Conservation (phyloP, 116 monocot species). For the Posidonia oceanica region DNA sequence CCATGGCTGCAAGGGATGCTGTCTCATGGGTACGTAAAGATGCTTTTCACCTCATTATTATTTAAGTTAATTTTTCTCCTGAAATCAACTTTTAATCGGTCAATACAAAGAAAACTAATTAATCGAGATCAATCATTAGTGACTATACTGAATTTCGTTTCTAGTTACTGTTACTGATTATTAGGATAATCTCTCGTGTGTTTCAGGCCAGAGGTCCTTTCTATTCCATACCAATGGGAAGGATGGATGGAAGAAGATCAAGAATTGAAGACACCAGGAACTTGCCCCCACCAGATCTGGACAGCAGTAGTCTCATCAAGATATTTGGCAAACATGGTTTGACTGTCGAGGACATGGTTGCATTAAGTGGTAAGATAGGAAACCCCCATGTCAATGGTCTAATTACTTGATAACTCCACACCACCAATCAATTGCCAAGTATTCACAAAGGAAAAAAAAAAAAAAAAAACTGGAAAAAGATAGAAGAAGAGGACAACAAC, state of each 20-base stretch:
- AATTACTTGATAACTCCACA: neutral
- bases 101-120: no score
- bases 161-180: no score
- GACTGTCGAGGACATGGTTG: slow-evolving; percentile 44
- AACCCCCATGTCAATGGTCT: neutral
- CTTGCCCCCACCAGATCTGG: slow-evolving; percentile 40
- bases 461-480: no score
- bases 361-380: slow-evolving; percentile 33
- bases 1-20: slow-evolving; percentile 66
- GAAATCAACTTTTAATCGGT: no score
- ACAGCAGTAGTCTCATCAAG: slow-evolving; percentile 30
- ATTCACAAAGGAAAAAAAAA: neutral
- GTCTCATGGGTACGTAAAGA: slow-evolving; percentile 42
- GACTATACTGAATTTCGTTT: no score
- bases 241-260: slow-evolving; percentile 63
- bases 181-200: neutral
- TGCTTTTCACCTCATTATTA: neutral
- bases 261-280: slow-evolving; percentile 37
- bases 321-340: slow-evolving; percentile 49
- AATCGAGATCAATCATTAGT: no score
- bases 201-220: slow-evolving; percentile 53
- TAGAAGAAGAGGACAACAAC: no score
- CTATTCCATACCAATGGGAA: slow-evolving; percentile 44
- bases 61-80: neutral
- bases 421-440: neutral